Conservation (phyloP, 257 asterid genomes). For the Penstemon davidsonii region DNA sequence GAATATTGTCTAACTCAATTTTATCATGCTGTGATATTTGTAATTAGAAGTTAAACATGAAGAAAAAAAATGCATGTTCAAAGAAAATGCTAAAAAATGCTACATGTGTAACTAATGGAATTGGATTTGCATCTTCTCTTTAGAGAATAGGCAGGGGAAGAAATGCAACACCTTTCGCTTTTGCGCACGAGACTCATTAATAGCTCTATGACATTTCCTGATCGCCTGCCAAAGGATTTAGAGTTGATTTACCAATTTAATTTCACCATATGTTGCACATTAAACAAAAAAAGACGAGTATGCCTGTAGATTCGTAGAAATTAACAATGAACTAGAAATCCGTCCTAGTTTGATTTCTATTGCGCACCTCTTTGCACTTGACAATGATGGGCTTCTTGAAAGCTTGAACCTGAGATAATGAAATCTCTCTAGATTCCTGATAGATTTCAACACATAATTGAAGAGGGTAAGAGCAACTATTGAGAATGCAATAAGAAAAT, state of each 20-base stretch:
- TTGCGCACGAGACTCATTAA: slow-evolving; percentile 92
- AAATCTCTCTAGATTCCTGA: slow-evolving; percentile 84
- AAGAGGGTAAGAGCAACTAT: slow-evolving; percentile 18
- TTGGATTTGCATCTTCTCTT: slow-evolving; percentile 18
- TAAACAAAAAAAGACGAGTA: slow-evolving; percentile 19
- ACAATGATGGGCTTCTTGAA: slow-evolving; percentile 63
- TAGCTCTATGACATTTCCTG: slow-evolving; percentile 89
- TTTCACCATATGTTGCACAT: slow-evolving; percentile 14
- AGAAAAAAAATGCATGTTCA: slow-evolving; percentile 3
- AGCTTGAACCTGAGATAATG: slow-evolving; percentile 69
- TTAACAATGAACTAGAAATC: slow-evolving; percentile 7
- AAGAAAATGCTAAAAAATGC: slow-evolving; percentile 16
- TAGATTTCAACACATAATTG: slow-evolving; percentile 20
- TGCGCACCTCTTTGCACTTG: slow-evolving; percentile 87
- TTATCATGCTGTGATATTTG: slow-evolving; percentile 15
- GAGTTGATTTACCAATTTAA: slow-evolving; percentile 24
- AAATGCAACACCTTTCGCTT: slow-evolving; percentile 75
- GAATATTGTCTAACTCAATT: slow-evolving; percentile 3
- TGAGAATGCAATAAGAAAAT: not conserved
- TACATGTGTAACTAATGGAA: slow-evolving; percentile 11
- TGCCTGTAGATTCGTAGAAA: slow-evolving; percentile 16
- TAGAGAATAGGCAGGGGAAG: slow-evolving; percentile 29
- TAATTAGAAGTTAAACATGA: slow-evolving; percentile 13
- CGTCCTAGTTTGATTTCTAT: slow-evolving; percentile 18
- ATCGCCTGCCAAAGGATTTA: slow-evolving; percentile 60